These are phyloP conservation scores for Aurantiochytrium sp. DNA, from an alignment of 108 stramenopile species.

Conservation along the genomic window DNA sequence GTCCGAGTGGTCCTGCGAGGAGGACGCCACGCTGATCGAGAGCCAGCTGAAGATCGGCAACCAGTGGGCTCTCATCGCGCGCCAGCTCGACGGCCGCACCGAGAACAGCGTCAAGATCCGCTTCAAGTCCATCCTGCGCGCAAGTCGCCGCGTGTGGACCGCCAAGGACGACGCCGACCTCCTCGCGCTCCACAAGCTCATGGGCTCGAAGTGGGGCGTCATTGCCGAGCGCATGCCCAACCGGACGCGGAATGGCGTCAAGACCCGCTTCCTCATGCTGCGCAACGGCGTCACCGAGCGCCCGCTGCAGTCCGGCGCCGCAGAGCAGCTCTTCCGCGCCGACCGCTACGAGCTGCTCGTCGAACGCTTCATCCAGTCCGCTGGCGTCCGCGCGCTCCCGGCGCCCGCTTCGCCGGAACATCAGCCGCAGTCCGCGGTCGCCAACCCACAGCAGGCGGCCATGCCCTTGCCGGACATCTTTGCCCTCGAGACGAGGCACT, in stretches of 20 bases:
- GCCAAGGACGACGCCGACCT: conserved; percentile 24
- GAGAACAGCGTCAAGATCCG: conserved; percentile 44
- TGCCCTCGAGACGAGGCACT: too few relatives aligned
- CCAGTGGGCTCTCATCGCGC: conserved; percentile 41
- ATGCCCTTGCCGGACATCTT: too few relatives aligned
- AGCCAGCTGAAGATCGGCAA: conserved; percentile 35
- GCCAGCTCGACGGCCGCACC: conserved; percentile 41
- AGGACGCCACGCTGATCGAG: conserved; percentile 50
- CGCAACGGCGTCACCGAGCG: background rate
- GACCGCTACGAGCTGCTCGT: background rate
- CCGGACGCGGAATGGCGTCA: conserved; percentile 5
- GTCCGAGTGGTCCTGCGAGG: conserved; percentile 48
- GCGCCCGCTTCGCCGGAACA: too few relatives aligned
- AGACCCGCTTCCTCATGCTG: background rate
- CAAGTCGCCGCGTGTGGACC: background rate
- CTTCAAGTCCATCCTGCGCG: conserved; percentile 30
- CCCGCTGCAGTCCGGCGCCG: background rate
- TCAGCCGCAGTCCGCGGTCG: too few relatives aligned
- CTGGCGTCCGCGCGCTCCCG: background rate
- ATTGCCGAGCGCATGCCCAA: background rate
- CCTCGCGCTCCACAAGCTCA: background rate
- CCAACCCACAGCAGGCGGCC: too few relatives aligned
- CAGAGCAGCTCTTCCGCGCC: background rate
- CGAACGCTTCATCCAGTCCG: background rate
- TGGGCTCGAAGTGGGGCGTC: background rate